Evolutionary conservation across 2,329 filamentous ascomycete species (phyloP), one percentile per base, ranked within the genome.

Genomic region (Diaporthe ampelina): DNA sequence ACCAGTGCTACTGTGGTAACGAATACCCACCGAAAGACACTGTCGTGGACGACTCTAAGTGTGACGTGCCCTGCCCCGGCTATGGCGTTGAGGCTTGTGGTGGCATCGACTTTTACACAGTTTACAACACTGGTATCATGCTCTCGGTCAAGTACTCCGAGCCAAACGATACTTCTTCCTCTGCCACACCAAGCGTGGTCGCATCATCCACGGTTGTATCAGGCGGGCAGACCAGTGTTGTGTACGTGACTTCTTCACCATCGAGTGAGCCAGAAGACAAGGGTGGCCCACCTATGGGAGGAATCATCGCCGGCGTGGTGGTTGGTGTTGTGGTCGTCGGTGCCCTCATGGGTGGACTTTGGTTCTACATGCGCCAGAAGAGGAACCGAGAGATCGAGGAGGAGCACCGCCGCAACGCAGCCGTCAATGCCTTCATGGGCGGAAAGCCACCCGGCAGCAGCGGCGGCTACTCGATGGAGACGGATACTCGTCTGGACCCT

Each of bases 261-360:
- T 78, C 78, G 24, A 81, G 81, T 26, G 77, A 81, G 6, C 21
- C 61, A 7, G 40, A 43, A 43, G 73, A 78, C 32, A 77, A 79
- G 35, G 79, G 80, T 17, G 78, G 83, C 70, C 86, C 92, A n/a
- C 95, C 93, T 81, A 94, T 91, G n/a, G 94, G 91, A 52, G 95
- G 93, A 65, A 95, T 98, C 78, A 95, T 94, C 24, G 96, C 92
- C 13, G 96, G 96, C 75, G 94, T 95, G 1, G 95, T 98, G 2
- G 94, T 97, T 11, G 95, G 94, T 74, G 91, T 98, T 2, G 86
- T 97, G 2, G 94, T 85, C 1, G 80, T 95, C 6, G 89, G 87
- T 70, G 93, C 88, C 19, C 87, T 94, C 24, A 85, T 90, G 17
- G 94, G 91, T 58, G 95, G 90, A 70, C 84, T 88, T 7, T 92